Evolutionary conservation across 768 basidiomycete species (phyloP), one percentile per base, ranked within the genome.

Genomic region (Boletus rubropictus): DNA sequence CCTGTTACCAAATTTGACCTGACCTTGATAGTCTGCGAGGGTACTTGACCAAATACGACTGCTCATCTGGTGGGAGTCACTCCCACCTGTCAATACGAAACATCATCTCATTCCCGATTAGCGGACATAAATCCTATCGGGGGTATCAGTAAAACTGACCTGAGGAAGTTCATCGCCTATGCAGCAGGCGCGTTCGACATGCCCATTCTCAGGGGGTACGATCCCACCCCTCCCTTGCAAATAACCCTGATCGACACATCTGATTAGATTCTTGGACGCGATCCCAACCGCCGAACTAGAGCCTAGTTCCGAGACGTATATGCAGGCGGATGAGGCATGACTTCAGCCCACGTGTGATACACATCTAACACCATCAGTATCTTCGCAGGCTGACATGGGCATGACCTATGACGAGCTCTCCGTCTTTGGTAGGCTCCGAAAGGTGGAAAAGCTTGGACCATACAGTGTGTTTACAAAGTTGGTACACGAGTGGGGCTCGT

Each of bases 101-200:
- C 4, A 14, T n/a, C n/a, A n/a, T 32, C n/a, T 49, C 1, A 46
- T 27, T 44, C 28, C 3, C 24, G 15, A 20, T 25, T 4, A 84
- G 96, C 96, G 50, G 96, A 99, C 64, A 82, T 99, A 61, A 99
- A 99, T 65, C 96, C 96, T 3, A 99, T 99, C 50, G 96, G 96
- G 3, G 90, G 88, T 0, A 97, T 99, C 63, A 95, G 91, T 65
- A 98, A 99, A 70, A 93, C 92, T 0, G 96, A 98, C 66, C 69
- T 98, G 48, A 99, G 96, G 73, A 85, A 83, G 55, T 98, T 98
- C 63, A 96, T 99, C 52, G 83, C 82, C 0, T 93, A 85, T 55
- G 93, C 91, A 1, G 72, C 79, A 50, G 72, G 69, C 44, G 73
- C 81, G 1, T 96, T 97, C 56, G 81, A 92, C 28, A 69, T 99